phyloP scores from a whole-genome alignment of 2,329 filamentous ascomycete species.

The Aureobasidium uvarum region DNA sequence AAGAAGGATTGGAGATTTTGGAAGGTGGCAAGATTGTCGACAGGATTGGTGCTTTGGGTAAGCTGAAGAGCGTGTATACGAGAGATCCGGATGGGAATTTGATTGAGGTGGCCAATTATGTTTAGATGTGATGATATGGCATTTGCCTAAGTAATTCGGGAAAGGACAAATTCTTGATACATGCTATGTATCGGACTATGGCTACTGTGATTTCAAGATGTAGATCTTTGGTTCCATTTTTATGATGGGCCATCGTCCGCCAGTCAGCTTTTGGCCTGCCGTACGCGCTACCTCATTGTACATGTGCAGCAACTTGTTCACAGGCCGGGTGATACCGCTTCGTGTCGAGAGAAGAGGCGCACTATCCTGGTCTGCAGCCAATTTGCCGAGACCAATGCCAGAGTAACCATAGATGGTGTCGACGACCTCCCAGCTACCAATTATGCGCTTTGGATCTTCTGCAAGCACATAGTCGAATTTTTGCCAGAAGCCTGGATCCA shows the following conservation, averaged over 20 bases:
- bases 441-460: slow-evolving; percentile 51
- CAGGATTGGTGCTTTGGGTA: slow-evolving; percentile 57
- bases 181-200: neutral
- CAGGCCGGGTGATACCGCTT: neutral
- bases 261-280: slow-evolving; percentile 24
- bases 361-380: slow-evolving; percentile 5
- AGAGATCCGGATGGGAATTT: slow-evolving; percentile 51
- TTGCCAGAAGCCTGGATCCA: slow-evolving; percentile 56
- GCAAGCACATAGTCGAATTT: slow-evolving; percentile 59
- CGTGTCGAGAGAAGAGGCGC: slow-evolving; percentile 1
- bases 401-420: slow-evolving; percentile 53
- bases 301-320: neutral
- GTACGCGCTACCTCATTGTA: slow-evolving; percentile 9
- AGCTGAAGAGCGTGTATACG: slow-evolving; percentile 58
- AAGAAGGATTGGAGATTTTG: slow-evolving; percentile 48
- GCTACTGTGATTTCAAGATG: slow-evolving; percentile 41
- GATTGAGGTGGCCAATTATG: slow-evolving; percentile 45
- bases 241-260: slow-evolving; percentile 20
- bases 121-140: neutral
- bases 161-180: neutral
- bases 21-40: slow-evolving; percentile 54
- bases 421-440: slow-evolving; percentile 54
- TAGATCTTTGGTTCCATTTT: slow-evolving; percentile 39
- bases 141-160: no score
- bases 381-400: slow-evolving; percentile 41